phyloP scores from a whole-genome alignment of 345 rosid species.

The Raphanus raphanistrum region DNA sequence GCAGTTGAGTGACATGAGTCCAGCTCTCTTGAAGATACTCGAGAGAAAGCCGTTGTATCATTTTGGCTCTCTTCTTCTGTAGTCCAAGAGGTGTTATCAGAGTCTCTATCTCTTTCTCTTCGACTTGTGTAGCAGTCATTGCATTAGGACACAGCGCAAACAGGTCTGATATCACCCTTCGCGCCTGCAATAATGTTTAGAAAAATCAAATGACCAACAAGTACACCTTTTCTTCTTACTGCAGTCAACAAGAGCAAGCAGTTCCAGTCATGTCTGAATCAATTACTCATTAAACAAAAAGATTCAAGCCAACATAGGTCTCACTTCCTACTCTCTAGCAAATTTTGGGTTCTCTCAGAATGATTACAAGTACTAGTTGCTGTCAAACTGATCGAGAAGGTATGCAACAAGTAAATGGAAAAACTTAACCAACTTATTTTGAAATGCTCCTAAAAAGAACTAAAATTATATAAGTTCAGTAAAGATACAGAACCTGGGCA shows the following conservation, averaged over 20 bases:
- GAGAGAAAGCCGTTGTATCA: slow-evolving; percentile 57
- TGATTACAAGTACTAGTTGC: background rate
- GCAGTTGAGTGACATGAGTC: slow-evolving; percentile 81
- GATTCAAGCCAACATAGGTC: background rate
- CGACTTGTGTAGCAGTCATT: slow-evolving; percentile 51
- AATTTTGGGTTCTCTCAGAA: background rate
- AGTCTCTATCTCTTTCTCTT: slow-evolving; percentile 45
- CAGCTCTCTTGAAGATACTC: slow-evolving; percentile 68
- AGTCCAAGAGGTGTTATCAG: slow-evolving; percentile 56
- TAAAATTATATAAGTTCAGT: too few species aligned
- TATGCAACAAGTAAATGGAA: background rate
- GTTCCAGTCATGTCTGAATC: background rate
- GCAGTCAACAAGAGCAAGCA: background rate
- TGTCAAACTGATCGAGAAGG: background rate
- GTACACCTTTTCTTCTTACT: background rate
- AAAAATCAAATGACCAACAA: background rate
- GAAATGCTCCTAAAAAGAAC: background rate
- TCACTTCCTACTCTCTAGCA: background rate
- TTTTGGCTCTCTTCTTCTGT: slow-evolving; percentile 57
- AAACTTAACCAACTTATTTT: background rate
- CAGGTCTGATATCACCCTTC: slow-evolving; percentile 46
- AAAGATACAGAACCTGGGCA: slow-evolving; percentile 44
- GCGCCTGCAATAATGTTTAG: slow-evolving; percentile 42
- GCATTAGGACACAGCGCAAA: slow-evolving; percentile 73
- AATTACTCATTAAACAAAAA: background rate